Percentiles rank a stretch among this genome's conserved stretches.
Conservation (phyloP, 257 asterid genomes). For the Avicennia marina region DNA sequence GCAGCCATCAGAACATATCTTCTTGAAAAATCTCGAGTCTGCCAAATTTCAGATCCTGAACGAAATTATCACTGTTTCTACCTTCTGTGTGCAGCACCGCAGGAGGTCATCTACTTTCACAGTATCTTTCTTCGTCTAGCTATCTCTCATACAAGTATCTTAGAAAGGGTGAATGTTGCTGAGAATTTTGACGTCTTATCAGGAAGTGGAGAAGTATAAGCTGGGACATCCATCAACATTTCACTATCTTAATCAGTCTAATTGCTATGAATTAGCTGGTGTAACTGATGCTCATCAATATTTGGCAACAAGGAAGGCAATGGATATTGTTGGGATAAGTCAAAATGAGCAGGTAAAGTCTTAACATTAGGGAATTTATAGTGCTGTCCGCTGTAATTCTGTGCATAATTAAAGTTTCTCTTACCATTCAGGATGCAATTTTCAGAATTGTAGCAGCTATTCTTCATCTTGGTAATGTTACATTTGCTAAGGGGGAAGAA, state of each 20-base stretch:
- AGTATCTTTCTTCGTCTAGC: slow-evolving; percentile 5
- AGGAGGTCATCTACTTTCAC: slow-evolving; percentile 37
- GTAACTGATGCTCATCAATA: slow-evolving; percentile 83
- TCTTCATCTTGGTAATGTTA: slow-evolving; percentile 92
- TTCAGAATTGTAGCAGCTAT: slow-evolving; percentile 93
- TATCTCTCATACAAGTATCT: slow-evolving; percentile 18
- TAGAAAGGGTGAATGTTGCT: too few species aligned
- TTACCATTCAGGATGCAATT: slow-evolving; percentile 74
- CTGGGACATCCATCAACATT: slow-evolving; percentile 76
- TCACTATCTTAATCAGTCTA: slow-evolving; percentile 89
- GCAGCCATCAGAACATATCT: slow-evolving; percentile 72
- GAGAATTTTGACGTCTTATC: slow-evolving; percentile 28
- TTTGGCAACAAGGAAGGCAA: slow-evolving; percentile 93
- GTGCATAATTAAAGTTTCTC: slow-evolving; percentile 11
- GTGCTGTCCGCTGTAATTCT: not conserved
- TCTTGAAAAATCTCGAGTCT: slow-evolving; percentile 72
- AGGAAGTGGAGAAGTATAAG: slow-evolving; percentile 88
- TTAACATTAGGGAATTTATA: slow-evolving; percentile 14
- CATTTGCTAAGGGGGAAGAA: slow-evolving; percentile 74
- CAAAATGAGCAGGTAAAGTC: slow-evolving; percentile 73
- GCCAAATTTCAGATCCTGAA: slow-evolving; percentile 71
- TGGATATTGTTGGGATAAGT: slow-evolving; percentile 96
- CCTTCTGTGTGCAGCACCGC: slow-evolving; percentile 70
- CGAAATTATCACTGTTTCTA: slow-evolving; percentile 66
- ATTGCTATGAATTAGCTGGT: slow-evolving; percentile 79